Conservation (phyloP, 2,329 filamentous ascomycete species). For the Botrytis fragariae region DNA sequence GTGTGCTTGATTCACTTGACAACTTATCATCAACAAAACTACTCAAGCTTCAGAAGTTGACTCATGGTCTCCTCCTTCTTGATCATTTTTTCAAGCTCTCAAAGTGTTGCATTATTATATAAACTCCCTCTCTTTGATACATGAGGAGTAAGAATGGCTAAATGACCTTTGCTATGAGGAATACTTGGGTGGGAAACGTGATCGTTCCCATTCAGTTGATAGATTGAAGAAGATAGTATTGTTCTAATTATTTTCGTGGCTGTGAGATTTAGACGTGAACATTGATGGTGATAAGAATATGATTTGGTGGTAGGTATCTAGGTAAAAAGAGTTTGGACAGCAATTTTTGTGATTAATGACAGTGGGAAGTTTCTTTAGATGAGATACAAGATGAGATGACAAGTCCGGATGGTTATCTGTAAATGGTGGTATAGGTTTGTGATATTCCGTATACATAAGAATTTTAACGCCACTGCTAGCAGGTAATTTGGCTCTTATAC, state of each 20-base stretch:
- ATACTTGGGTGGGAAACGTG: neutral
- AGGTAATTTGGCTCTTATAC: neutral
- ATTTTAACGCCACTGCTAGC: neutral
- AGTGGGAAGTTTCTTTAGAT: neutral
- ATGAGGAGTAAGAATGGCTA: neutral
- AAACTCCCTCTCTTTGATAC: neutral
- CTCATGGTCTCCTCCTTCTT: neutral
- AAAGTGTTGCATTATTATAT: neutral
- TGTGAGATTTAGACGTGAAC: fast-evolving
- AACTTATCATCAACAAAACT: neutral
- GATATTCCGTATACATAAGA: neutral
- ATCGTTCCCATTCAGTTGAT: neutral
- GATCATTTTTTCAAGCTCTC: fast-evolving
- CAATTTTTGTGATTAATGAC: neutral
- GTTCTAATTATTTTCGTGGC: fast-evolving
- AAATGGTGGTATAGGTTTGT: neutral
- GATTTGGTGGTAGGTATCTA: neutral
- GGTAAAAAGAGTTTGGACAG: fast-evolving
- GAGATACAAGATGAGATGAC: neutral
- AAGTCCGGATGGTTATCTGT: neutral
- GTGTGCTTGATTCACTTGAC: neutral
- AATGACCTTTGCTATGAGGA: too few species aligned
- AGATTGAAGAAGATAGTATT: neutral
- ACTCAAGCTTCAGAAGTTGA: fast-evolving
- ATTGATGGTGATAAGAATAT: neutral